Evolutionary conservation across 805 yeast species (phyloP).

Genomic region (Blastobotrys mokoenaii): DNA sequence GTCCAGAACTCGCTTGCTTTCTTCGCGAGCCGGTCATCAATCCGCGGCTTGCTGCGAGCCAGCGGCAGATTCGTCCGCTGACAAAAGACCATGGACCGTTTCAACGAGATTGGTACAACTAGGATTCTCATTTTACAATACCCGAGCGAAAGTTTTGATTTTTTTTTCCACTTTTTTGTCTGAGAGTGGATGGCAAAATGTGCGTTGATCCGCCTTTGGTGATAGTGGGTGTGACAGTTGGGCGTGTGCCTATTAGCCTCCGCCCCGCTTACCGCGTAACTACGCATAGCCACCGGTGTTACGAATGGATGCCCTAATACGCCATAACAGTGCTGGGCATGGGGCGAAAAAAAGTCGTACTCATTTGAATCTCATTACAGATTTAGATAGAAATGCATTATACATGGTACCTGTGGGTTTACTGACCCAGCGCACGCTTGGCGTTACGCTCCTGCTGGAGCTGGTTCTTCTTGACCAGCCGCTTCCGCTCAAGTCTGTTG

Average conservation of each 20-base stretch:
- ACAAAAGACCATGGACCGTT: conserved; percentile 57
- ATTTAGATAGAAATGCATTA: not conserved
- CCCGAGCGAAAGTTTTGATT: too few species aligned
- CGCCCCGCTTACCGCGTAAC: too few species aligned
- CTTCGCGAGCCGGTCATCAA: conserved; percentile 36
- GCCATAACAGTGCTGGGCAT: too few species aligned
- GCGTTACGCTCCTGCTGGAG: conserved; percentile 76
- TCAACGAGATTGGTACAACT: conserved; percentile 62
- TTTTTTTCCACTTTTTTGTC: too few species aligned
- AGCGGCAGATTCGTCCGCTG: conserved; percentile 40
- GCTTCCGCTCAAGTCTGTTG: conserved; percentile 74
- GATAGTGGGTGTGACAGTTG: too few species aligned
- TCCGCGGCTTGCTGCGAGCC: conserved; percentile 28
- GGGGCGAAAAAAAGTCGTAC: too few species aligned
- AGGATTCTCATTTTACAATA: conserved; percentile 43
- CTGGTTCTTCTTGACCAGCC: conserved; percentile 73
- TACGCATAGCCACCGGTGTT: too few species aligned
- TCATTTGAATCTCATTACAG: too few species aligned
- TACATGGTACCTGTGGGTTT: not conserved
- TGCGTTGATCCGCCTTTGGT: too few species aligned
- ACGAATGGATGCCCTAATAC: too few species aligned
- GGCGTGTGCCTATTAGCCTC: too few species aligned
- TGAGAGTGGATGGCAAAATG: too few species aligned
- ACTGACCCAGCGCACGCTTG: conserved; percentile 5
- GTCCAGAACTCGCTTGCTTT: conserved; percentile 57